Conservation (phyloP, 2,329 filamentous ascomycete species). For the Fusarium stilboides region DNA sequence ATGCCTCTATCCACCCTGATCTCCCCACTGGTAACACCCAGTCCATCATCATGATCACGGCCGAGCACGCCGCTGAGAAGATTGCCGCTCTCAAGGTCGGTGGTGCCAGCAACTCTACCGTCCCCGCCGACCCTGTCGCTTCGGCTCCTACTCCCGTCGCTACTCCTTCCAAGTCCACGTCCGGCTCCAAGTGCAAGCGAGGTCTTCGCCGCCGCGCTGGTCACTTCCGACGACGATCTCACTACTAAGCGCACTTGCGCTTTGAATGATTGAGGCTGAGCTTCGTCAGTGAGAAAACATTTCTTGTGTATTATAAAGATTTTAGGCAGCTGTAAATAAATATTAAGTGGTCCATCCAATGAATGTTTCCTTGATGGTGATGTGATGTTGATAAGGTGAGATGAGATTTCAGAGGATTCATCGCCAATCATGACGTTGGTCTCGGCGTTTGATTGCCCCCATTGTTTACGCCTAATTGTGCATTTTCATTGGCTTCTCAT, state of each 20-base stretch:
- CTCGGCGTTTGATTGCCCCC: background rate
- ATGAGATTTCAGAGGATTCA: background rate
- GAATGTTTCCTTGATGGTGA: background rate
- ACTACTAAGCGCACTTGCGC: constrained; percentile 2
- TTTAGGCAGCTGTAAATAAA: constrained; percentile 25
- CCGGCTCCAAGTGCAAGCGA: constrained; percentile 24
- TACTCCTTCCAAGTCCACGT: constrained; percentile 4
- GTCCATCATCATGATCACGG: constrained; percentile 50
- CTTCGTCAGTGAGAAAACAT: constrained; percentile 3
- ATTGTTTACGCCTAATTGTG: rapidly evolving
- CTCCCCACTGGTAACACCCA: constrained; percentile 50
- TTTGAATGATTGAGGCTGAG: background rate
- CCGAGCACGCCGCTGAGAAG: constrained; percentile 49
- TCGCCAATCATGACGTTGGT: background rate
- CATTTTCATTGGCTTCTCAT: background rate
- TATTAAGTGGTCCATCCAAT: constrained; percentile 1
- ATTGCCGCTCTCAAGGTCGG: constrained; percentile 37
- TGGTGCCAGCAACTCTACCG: constrained; percentile 33
- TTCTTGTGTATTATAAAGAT: constrained; percentile 24
- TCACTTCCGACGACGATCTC: constrained; percentile 33
- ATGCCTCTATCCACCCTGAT: constrained; percentile 73
- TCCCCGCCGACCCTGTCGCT: constrained; percentile 18
- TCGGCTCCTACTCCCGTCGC: constrained; percentile 24
- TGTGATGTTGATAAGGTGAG: background rate
- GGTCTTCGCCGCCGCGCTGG: constrained; percentile 15